phyloP scores from a whole-genome alignment of 164 flowering plant species.

The Saururus chinensis region DNA sequence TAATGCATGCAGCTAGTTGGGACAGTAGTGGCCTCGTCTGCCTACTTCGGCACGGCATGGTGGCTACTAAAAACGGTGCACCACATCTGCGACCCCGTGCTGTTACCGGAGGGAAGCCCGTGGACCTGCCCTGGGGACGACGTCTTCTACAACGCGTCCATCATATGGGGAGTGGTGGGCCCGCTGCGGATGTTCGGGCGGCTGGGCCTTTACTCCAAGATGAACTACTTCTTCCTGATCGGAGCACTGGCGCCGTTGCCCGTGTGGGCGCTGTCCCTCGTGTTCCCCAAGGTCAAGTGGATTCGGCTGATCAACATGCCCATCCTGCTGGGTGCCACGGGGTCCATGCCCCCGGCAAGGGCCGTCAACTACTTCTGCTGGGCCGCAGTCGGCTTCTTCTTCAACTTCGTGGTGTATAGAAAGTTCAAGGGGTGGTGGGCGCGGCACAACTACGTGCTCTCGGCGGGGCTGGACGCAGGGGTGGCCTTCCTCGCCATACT shows the following conservation, averaged over 20 bases:
- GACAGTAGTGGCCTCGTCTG: constrained; percentile 30
- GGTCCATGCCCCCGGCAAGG: constrained; percentile 37
- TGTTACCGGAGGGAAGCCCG: constrained; percentile 37
- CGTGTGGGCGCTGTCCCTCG: constrained; percentile 27
- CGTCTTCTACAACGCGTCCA: constrained; percentile 36
- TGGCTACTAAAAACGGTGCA: constrained; percentile 36
- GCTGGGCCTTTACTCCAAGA: constrained; percentile 23
- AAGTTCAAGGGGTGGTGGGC: constrained; percentile 70
- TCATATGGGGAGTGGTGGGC: constrained; percentile 47
- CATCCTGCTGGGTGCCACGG: constrained; percentile 29
- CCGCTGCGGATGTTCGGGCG: constrained; percentile 35
- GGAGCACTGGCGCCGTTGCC: constrained; percentile 44
- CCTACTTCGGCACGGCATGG: constrained; percentile 47
- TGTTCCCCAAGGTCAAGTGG: constrained; percentile 48
- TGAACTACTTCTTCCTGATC: constrained; percentile 32
- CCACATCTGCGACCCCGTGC: constrained; percentile 28
- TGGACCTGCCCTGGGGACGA: constrained; percentile 54
- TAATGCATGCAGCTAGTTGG: constrained; percentile 34
- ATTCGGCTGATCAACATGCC: constrained; percentile 51
- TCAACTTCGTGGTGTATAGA: constrained; percentile 37
- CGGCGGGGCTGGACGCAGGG: constrained; percentile 69
- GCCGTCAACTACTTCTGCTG: constrained; percentile 43
- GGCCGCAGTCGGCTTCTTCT: constrained; percentile 41
- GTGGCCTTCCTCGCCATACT: constrained; percentile 46
- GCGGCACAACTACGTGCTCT: constrained; percentile 46